Conservation (phyloP, 2,329 filamentous ascomycete genomes). For the Talaromyces sp. region DNA sequence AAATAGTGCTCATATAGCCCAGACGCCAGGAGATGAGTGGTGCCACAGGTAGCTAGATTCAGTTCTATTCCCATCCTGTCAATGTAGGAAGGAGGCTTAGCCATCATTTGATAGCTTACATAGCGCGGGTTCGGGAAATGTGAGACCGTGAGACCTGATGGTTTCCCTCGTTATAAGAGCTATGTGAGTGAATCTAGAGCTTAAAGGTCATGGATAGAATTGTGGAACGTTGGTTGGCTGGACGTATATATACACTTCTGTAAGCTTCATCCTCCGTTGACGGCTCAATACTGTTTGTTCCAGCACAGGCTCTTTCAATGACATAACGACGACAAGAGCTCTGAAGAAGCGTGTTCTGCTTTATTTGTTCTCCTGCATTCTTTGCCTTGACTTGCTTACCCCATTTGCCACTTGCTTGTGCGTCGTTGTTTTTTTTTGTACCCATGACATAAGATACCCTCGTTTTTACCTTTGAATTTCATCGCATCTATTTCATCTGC, state of each 20-base stretch:
- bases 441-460: conserved; percentile 12
- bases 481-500: background rate
- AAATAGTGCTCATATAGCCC: background rate
- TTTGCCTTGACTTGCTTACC: conserved; percentile 7
- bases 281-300: background rate
- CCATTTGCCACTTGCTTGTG: conserved; percentile 15
- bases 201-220: background rate
- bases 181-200: background rate
- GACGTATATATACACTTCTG: conserved; percentile 3
- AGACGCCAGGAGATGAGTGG: background rate
- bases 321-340: background rate
- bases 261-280: background rate
- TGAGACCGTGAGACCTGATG: background rate
- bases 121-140: background rate
- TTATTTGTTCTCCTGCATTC: conserved; percentile 4
- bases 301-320: background rate
- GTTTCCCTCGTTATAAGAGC: background rate
- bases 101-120: no score
- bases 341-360: background rate
- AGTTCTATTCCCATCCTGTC: background rate
- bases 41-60: no score
- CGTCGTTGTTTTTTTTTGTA: background rate
- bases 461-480: background rate
- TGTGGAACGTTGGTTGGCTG: background rate
- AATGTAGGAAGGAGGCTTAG: conserved; percentile 3